phyloP scores from a whole-genome alignment of 139 green algal genomes.

The Chlamydomonas asymmetrica region DNA sequence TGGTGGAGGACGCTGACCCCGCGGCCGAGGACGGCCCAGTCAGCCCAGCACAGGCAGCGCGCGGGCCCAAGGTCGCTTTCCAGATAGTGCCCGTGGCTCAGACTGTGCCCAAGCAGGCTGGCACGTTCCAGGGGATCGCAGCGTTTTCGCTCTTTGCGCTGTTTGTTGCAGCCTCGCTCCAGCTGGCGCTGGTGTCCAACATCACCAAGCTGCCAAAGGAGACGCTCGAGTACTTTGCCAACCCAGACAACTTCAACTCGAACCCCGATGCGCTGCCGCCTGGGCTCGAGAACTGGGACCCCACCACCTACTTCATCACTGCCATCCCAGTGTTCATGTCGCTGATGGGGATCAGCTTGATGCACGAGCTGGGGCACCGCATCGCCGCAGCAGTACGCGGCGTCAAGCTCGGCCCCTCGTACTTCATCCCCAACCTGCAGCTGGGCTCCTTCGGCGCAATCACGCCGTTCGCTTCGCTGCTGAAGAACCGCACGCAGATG shows the following conservation, averaged over 20 bases:
- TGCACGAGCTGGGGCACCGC: conserved; percentile 85
- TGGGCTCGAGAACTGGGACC: conserved; percentile 73
- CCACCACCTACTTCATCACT: conserved; percentile 72
- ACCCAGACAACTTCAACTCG: conserved; percentile 66
- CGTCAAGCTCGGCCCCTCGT: conserved; percentile 82
- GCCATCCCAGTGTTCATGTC: conserved; percentile 61
- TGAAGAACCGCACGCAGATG: conserved; percentile 61
- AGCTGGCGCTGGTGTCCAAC: conserved; percentile 80
- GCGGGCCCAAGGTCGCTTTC: conserved; percentile 59
- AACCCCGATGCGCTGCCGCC: conserved; percentile 64
- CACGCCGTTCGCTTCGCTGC: conserved; percentile 80
- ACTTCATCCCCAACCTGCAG: conserved; percentile 89
- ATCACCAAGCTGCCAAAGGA: conserved; percentile 81
- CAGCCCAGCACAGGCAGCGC: neutral
- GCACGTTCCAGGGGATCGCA: conserved; percentile 66
- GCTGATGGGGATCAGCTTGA: conserved; percentile 64
- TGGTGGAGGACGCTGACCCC: conserved; percentile 78
- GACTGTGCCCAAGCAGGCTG: conserved; percentile 53
- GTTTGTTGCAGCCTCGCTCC: conserved; percentile 67
- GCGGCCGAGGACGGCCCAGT: conserved; percentile 30
- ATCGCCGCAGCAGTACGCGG: conserved; percentile 30
- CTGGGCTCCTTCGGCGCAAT: conserved; percentile 89
- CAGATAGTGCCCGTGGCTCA: conserved; percentile 72
- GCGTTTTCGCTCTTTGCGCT: conserved; percentile 70
- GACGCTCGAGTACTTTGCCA: conserved; percentile 75